Evolutionary conservation across 2,329 filamentous ascomycete genomes (phyloP).

Genomic region (Colletotrichum higginsianum): DNA sequence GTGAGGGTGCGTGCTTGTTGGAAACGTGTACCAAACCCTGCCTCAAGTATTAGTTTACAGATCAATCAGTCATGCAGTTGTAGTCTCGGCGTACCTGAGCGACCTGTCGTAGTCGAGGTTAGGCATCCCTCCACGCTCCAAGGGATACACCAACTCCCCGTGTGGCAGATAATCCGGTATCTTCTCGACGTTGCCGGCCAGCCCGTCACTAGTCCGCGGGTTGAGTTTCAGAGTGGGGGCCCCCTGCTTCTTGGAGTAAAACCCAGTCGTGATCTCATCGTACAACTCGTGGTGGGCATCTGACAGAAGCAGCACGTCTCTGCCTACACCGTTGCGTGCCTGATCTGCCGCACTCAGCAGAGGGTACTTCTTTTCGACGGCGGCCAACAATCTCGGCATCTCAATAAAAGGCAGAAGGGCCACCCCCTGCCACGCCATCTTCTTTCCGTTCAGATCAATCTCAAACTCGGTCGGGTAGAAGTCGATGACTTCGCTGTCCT

Average conservation of each 20-base stretch:
- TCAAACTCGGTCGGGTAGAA: conserved; percentile 97
- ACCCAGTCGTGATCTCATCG: conserved; percentile 84
- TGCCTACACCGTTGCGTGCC: conserved; percentile 83
- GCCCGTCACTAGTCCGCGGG: conserved; percentile 79
- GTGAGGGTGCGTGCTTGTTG: conserved; percentile 79
- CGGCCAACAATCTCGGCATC: conserved; percentile 85
- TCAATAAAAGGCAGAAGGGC: conserved; percentile 96
- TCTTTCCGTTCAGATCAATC: conserved; percentile 96
- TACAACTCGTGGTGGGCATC: conserved; percentile 86
- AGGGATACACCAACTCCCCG: conserved; percentile 82
- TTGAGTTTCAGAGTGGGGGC: conserved; percentile 79
- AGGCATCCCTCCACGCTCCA: conserved; percentile 80
- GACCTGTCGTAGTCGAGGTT: conserved; percentile 88
- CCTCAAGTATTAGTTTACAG: conserved; percentile 48
- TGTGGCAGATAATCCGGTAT: conserved; percentile 89
- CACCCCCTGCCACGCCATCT: conserved; percentile 98
- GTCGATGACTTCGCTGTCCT: conserved; percentile 93
- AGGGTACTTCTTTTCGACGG: conserved; percentile 87
- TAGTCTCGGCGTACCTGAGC: conserved; percentile 74
- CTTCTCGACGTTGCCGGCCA: conserved; percentile 86
- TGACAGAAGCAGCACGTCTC: conserved; percentile 87
- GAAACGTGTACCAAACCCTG: conserved; percentile 90
- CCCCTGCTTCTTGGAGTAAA: conserved; percentile 92
- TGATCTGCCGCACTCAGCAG: conserved; percentile 83
- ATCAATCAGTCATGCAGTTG: not conserved